Percentiles rank a stretch among this genome's conserved stretches.
phyloP scores from a whole-genome alignment of 2,329 filamentous ascomycete species.

The Trichoderma brevicompactum region DNA sequence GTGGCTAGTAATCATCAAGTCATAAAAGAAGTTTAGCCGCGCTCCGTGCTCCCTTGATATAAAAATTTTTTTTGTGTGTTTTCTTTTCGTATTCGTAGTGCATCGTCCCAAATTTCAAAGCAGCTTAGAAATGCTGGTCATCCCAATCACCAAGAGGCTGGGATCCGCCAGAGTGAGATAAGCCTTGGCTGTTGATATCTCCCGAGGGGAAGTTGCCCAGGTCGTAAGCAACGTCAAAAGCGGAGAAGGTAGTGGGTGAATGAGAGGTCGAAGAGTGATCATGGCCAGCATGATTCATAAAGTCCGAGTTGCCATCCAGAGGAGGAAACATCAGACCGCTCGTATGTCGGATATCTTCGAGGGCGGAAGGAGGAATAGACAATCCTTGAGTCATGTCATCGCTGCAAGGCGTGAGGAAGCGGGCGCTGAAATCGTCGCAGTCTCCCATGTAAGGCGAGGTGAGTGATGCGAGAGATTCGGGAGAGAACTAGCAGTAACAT shows the following conservation, averaged over 20 bases:
- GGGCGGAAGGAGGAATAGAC: conserved; percentile 37
- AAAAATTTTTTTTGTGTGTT: not conserved
- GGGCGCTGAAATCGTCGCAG: conserved; percentile 44
- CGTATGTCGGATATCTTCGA: conserved; percentile 35
- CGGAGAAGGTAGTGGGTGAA: conserved; percentile 44
- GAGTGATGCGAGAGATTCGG: conserved; percentile 41
- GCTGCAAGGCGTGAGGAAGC: conserved; percentile 59
- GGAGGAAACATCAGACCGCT: conserved; percentile 25
- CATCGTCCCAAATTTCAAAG: not conserved
- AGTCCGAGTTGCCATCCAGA: conserved; percentile 36
- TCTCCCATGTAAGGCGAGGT: conserved; percentile 44
- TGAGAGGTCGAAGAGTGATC: conserved; percentile 40
- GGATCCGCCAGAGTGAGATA: conserved; percentile 35
- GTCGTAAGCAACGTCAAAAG: conserved; percentile 47
- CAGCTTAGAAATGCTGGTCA: conserved; percentile 31
- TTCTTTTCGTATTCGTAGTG: not conserved
- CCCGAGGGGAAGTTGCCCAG: conserved; percentile 44
- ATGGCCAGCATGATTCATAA: conserved; percentile 38
- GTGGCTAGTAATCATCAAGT: conserved; percentile 28
- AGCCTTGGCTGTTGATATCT: conserved; percentile 38
- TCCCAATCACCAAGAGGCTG: conserved; percentile 40
- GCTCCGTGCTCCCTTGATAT: not conserved
- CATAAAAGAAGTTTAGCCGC: conserved; percentile 24
- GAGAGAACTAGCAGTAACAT: conserved; percentile 43
- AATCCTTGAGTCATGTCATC: conserved; percentile 49